A percentile compares a stretch with the other conserved stretches of the same genome.
Evolutionary conservation across 441 rosid species (phyloP).

Genomic region (Gossypium gossypioides): DNA sequence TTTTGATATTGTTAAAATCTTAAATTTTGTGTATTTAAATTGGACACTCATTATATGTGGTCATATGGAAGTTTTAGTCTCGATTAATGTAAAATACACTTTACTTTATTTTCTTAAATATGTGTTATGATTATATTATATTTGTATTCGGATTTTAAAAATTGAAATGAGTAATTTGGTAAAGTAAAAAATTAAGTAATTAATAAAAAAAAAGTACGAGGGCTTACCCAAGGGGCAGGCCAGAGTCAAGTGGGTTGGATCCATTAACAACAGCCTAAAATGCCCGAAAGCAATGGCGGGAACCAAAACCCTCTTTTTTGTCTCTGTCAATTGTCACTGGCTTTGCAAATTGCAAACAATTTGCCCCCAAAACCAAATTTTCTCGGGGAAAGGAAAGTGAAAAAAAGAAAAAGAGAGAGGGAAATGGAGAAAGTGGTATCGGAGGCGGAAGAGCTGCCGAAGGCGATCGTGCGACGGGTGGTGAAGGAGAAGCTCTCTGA

Average conservation of each 20-base stretch:
- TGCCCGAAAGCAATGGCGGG: not conserved
- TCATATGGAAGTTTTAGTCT: no score
- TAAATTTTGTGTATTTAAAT: no score
- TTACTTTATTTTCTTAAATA: no score
- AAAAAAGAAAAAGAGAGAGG: not conserved
- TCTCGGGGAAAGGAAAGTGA: not conserved
- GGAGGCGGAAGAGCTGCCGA: conserved; percentile 70
- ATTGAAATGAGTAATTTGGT: not conserved
- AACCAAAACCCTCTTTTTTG: not conserved
- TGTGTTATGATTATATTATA: no score
- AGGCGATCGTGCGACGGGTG: conserved; percentile 73
- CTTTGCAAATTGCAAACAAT: not conserved
- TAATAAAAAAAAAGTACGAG: not conserved
- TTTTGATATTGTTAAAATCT: no score
- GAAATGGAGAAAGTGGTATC: conserved; percentile 47
- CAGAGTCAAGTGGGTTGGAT: not conserved
- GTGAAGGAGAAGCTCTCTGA: conserved; percentile 76
- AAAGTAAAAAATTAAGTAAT: not conserved
- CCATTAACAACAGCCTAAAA: not conserved
- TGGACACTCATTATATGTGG: no score
- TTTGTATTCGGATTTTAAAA: not conserved
- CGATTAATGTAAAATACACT: no score
- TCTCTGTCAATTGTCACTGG: not conserved
- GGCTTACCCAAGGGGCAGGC: not conserved
- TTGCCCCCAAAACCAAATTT: not conserved